Percentiles rank a stretch among this genome's conserved stretches.
These are phyloP conservation scores for Fusarium paranaense DNA, from an alignment of 2,329 filamentous ascomycete species.

Conservation along the genomic window DNA sequence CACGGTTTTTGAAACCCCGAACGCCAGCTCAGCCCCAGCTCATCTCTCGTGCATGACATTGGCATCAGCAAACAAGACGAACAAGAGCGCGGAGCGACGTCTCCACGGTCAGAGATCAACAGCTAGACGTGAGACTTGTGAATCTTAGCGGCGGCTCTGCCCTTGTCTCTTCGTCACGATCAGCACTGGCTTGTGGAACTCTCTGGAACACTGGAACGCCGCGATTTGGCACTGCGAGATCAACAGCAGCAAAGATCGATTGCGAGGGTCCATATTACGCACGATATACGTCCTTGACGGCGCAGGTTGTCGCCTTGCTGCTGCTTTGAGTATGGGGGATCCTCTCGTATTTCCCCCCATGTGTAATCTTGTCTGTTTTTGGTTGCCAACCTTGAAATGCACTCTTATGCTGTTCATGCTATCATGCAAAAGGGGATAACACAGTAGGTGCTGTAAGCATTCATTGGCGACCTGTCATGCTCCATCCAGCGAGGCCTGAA, in stretches of 20 bases:
- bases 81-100: conserved; percentile 2
- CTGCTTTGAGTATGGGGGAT: conserved; percentile 28
- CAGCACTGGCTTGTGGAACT: conserved; percentile 32
- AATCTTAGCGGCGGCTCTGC: conserved; percentile 32
- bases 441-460: not conserved
- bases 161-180: conserved; percentile 35
- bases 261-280: conserved; percentile 10
- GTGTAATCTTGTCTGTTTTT: conserved; percentile 6
- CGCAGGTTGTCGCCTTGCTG: conserved; percentile 5
- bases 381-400: not conserved
- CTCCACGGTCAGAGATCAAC: conserved; percentile 11
- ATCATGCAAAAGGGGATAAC: not conserved
- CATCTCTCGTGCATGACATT: conserved; percentile 29
- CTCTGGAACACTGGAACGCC: conserved; percentile 25
- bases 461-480: conserved; percentile 7
- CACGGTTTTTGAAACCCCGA: conserved; percentile 17
- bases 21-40: conserved; percentile 27
- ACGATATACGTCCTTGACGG: conserved; percentile 6
- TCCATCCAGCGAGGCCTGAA: not conserved
- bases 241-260: conserved; percentile 20
- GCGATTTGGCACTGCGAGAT: conserved; percentile 12
- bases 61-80: conserved; percentile 13
- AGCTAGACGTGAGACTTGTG: conserved; percentile 10
- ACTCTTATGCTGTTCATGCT: not conserved
- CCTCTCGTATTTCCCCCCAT: conserved; percentile 14